A percentile compares a stretch with the other conserved stretches of the same genome.
Evolutionary conservation across 805 yeast species (phyloP).

Genomic region (Saccharomycopsis lassenensis): DNA sequence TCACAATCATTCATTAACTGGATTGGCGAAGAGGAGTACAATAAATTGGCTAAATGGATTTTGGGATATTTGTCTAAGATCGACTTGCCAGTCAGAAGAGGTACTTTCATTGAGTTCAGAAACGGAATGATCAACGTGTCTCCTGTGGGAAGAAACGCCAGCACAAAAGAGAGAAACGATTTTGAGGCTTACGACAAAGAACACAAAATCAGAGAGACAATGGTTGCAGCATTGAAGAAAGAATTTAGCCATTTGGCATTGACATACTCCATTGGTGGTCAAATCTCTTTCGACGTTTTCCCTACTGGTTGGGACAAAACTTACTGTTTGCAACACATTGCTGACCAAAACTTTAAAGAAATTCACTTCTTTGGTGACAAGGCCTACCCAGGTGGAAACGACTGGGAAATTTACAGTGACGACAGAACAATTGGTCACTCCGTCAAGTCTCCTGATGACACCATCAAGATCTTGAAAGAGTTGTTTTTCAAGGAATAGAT

Average conservation of each 20-base stretch:
- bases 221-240: constrained; percentile 77
- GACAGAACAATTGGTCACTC: constrained; percentile 93
- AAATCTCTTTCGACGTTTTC: constrained; percentile 97
- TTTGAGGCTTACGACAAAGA: constrained; percentile 75
- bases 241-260: constrained; percentile 75
- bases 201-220: constrained; percentile 70
- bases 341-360: constrained; percentile 66
- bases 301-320: constrained; percentile 99
- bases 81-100: constrained; percentile 95
- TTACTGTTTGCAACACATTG: constrained; percentile 90
- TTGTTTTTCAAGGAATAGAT: constrained; percentile 38
- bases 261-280: constrained; percentile 98
- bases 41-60: constrained; percentile 75
- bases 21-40: constrained; percentile 94
- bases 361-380: constrained; percentile 99
- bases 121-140: constrained; percentile 98
- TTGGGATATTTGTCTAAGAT: constrained; percentile 74
- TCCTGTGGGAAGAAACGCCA: constrained; percentile 97
- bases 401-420: constrained; percentile 91
- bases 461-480: constrained; percentile 76
- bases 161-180: constrained; percentile 86
- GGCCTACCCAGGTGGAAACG: constrained; percentile 95
- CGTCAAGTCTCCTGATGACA: constrained; percentile 81
- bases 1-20: constrained; percentile 90
- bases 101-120: constrained; percentile 97